Evolutionary conservation across 345 rosid genomes (phyloP).

Genomic region (Adansonia digitata): DNA sequence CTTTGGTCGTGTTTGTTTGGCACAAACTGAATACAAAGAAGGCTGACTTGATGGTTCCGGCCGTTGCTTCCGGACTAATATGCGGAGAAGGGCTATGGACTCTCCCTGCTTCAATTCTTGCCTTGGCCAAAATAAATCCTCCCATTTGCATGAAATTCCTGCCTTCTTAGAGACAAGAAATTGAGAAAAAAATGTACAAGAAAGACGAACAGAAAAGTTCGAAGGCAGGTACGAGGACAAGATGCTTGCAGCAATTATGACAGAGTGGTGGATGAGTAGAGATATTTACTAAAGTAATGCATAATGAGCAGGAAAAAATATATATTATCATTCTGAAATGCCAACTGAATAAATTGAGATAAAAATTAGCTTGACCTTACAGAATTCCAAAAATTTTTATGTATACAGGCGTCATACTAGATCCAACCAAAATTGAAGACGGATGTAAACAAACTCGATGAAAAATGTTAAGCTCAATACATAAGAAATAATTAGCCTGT

Average conservation of each 20-base stretch:
- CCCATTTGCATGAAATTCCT: slow-evolving; percentile 87
- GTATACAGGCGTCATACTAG: slow-evolving; percentile 22
- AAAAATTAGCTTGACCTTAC: not conserved
- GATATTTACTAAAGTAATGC: not conserved
- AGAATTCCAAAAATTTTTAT: slow-evolving; percentile 12
- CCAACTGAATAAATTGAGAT: not conserved
- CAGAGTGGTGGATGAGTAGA: not conserved
- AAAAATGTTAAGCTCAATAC: not conserved
- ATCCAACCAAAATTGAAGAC: slow-evolving; percentile 11
- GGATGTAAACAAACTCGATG: slow-evolving; percentile 2
- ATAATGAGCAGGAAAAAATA: not conserved
- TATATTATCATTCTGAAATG: not conserved
- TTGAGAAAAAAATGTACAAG: not conserved
- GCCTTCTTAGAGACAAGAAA: slow-evolving; percentile 26
- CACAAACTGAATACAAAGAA: slow-evolving; percentile 46
- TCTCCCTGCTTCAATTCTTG: slow-evolving; percentile 76
- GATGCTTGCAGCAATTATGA: not conserved
- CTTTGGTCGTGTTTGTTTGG: slow-evolving; percentile 54
- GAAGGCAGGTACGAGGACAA: not conserved
- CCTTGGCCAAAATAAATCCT: slow-evolving; percentile 75
- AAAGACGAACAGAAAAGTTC: not conserved
- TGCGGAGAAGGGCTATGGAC: slow-evolving; percentile 88
- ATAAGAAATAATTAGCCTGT: slow-evolving; percentile 43
- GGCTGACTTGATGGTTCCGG: slow-evolving; percentile 72
- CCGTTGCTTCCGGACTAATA: slow-evolving; percentile 76